Conservation (phyloP, 257 asterid genomes). For the Solanum pimpinellifolium region DNA sequence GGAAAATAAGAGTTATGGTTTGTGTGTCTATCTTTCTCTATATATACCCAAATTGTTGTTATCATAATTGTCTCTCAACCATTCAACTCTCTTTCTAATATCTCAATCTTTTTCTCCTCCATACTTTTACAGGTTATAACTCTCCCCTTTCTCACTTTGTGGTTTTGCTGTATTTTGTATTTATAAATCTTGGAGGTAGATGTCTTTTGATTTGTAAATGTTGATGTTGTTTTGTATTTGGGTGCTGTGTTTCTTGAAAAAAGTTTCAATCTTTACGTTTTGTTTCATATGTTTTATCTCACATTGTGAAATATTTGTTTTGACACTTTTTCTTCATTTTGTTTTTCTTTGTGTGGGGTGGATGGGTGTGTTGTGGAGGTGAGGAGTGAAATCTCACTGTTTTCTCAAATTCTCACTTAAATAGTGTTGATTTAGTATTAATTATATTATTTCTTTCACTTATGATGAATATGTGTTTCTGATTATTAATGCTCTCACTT, state of each 20-base stretch:
- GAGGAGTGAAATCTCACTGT: background rate
- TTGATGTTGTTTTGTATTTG: background rate
- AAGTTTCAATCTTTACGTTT: background rate
- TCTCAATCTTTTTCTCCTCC: background rate
- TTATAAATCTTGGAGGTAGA: background rate
- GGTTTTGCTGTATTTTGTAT: background rate
- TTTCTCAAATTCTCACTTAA: background rate
- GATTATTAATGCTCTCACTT: background rate
- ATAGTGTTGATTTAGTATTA: background rate
- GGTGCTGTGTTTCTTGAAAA: background rate
- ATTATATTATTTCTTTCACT: background rate
- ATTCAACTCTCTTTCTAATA: background rate
- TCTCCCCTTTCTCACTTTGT: background rate
- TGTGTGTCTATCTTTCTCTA: background rate
- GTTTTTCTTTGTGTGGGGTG: background rate
- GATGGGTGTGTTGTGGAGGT: background rate
- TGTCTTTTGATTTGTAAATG: background rate
- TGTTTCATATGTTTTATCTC: background rate
- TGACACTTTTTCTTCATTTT: background rate
- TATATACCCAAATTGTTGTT: background rate
- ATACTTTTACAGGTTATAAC: background rate
- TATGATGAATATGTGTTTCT: background rate
- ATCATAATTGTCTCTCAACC: constrained; percentile 1
- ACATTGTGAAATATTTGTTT: background rate
- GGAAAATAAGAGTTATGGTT: too few relatives aligned